Conservation (phyloP, 176 grass and related monocot species). For the Avena eriantha region DNA sequence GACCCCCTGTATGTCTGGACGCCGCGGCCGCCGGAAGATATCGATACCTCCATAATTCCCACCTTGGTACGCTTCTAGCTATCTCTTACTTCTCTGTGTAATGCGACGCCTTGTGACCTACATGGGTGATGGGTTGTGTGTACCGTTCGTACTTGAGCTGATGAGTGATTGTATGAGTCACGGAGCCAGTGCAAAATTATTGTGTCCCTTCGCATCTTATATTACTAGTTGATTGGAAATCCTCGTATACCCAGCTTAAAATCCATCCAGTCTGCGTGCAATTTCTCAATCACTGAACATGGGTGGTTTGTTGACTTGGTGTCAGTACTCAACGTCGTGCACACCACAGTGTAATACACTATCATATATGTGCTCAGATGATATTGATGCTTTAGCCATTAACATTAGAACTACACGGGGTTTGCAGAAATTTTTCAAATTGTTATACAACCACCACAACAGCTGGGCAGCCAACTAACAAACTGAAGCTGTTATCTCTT, state of each 20-base stretch:
- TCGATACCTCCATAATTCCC: not conserved
- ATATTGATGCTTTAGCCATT: not conserved
- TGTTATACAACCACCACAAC: constrained; percentile 1
- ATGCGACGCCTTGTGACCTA: not conserved
- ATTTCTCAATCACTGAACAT: not conserved
- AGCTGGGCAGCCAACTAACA: not conserved
- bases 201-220: not conserved
- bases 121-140: not conserved
- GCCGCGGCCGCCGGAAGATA: not conserved
- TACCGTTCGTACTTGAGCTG: not conserved
- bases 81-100: not conserved
- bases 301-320: not conserved
- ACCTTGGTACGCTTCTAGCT: not conserved
- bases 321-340: not conserved
- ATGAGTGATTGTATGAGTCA: not conserved
- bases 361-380: not conserved
- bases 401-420: not conserved
- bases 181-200: not conserved
- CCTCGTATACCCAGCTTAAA: not conserved
- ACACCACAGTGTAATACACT: not conserved
- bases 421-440: not conserved
- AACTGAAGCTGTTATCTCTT: constrained; percentile 12
- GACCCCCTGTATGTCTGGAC: not conserved
- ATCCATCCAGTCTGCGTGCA: not conserved
- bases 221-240: not conserved